Evolutionary conservation across 2,329 filamentous ascomycete species (phyloP).

Genomic region (Phoma sp.): DNA sequence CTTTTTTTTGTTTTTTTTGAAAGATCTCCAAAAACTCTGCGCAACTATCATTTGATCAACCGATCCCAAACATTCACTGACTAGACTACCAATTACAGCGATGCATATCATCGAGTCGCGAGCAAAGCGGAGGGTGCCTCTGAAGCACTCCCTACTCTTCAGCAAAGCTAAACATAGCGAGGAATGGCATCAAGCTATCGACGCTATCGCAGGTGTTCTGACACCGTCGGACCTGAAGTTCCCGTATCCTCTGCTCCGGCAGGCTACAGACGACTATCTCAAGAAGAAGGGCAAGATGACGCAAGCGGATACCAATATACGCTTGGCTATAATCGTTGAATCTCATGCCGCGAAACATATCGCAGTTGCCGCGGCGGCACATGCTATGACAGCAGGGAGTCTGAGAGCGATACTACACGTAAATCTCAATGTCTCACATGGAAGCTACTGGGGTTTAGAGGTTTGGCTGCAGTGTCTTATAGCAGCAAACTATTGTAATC

Average conservation of each 20-base stretch:
- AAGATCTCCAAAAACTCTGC: not conserved
- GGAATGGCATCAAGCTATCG: conserved; percentile 37
- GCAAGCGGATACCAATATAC: conserved; percentile 30
- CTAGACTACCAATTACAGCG: conserved; percentile 10
- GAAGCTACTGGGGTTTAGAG: conserved; percentile 37
- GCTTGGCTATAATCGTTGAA: conserved; percentile 30
- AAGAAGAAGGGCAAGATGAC: conserved; percentile 40
- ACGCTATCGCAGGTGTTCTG: conserved; percentile 28
- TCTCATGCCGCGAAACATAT: conserved; percentile 30
- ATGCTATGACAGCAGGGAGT: conserved; percentile 35
- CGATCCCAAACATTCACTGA: not conserved
- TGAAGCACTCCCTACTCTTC: conserved; percentile 27
- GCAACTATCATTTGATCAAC: conserved; percentile 2
- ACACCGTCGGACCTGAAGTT: conserved; percentile 36
- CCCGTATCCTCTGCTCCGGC: conserved; percentile 27
- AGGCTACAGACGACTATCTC: conserved; percentile 37
- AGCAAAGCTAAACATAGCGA: conserved; percentile 35
- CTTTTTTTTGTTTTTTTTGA: not conserved
- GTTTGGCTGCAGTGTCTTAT: conserved; percentile 38
- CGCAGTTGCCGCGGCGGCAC: conserved; percentile 38
- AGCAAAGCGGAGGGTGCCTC: conserved; percentile 22
- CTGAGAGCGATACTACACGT: conserved; percentile 31
- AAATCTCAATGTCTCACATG: conserved; percentile 33
- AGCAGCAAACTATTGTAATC: conserved; percentile 35
- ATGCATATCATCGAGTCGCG: conserved; percentile 18